These are phyloP conservation scores for Pythium aphanidermatum DNA, from an alignment of 352 stramenopile genomes.

Conservation along the genomic window DNA sequence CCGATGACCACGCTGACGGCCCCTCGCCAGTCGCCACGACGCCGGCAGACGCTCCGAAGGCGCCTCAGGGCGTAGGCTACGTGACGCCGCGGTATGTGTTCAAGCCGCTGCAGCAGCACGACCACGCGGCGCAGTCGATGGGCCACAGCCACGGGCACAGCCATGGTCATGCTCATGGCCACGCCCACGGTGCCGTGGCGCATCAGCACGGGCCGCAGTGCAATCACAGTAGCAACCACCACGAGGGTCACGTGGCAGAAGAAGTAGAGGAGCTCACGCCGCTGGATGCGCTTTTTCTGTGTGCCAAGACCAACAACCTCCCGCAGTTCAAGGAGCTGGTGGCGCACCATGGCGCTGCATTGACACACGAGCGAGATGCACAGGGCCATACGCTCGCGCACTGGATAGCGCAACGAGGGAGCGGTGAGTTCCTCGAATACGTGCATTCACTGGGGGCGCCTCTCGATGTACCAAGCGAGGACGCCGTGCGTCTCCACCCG, in stretches of 20 bases:
- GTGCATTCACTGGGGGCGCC: slow-evolving; percentile 36
- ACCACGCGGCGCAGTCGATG: too few species aligned
- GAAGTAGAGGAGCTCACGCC: slow-evolving; percentile 26
- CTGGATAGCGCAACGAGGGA: slow-evolving; percentile 59
- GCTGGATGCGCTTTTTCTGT: slow-evolving; percentile 59
- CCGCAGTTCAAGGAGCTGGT: slow-evolving; percentile 44
- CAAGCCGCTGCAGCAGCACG: slow-evolving; percentile 9
- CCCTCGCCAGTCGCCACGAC: too few species aligned
- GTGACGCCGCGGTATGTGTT: slow-evolving; percentile 6
- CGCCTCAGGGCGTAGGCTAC: too few species aligned
- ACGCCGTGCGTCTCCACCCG: slow-evolving; percentile 52
- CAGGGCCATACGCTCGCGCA: slow-evolving; percentile 69
- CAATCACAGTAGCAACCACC: background rate
- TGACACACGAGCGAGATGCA: slow-evolving; percentile 36
- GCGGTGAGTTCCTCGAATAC: slow-evolving; percentile 49
- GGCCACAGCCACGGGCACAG: too few species aligned
- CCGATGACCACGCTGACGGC: too few species aligned
- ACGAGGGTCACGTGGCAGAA: slow-evolving; percentile 3
- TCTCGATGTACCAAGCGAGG: slow-evolving; percentile 56
- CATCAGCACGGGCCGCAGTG: too few species aligned
- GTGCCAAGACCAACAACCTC: slow-evolving; percentile 55
- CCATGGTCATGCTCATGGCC: too few species aligned
- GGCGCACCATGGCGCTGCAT: slow-evolving; percentile 27
- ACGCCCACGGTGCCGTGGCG: background rate
- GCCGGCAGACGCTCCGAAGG: too few species aligned